phyloP scores from a whole-genome alignment of 345 rosid species.

The Balakata baccata region DNA sequence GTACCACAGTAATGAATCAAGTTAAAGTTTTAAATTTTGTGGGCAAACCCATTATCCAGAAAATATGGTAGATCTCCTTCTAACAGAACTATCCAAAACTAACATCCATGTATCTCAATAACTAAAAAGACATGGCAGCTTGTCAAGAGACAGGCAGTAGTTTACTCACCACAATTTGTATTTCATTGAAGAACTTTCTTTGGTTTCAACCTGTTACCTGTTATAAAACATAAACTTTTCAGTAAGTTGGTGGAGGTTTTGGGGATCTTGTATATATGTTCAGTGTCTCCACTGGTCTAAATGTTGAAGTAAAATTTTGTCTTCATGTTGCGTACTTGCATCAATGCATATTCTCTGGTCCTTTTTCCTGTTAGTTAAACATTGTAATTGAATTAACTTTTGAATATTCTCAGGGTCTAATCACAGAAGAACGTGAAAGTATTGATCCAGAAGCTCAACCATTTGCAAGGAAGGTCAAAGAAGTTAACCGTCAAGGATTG shows the following conservation, averaged over 20 bases:
- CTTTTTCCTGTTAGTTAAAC: slow-evolving; percentile 5
- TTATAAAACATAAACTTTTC: background rate
- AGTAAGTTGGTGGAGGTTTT: background rate
- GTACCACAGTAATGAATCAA: background rate
- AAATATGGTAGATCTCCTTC: background rate
- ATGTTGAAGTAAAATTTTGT: background rate
- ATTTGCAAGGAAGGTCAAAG: slow-evolving; percentile 77
- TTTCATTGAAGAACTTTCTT: background rate
- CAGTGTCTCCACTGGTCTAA: background rate
- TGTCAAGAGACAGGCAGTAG: background rate
- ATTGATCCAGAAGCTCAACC: slow-evolving; percentile 77
- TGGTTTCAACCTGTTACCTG: background rate
- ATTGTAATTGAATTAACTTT: slow-evolving; percentile 10
- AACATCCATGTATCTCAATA: background rate
- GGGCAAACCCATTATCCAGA: background rate
- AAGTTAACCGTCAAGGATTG: slow-evolving; percentile 81
- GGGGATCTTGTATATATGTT: background rate
- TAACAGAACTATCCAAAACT: background rate
- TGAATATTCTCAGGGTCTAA: slow-evolving; percentile 57
- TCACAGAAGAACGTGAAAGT: slow-evolving; percentile 74
- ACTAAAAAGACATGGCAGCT: background rate
- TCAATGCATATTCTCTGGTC: background rate
- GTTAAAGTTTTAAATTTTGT: background rate
- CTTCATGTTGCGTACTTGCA: slow-evolving; percentile 12
- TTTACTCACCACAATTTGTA: background rate